phyloP scores from a whole-genome alignment of 1,284 basidiomycete genomes.

The Grifola frondosa region DNA sequence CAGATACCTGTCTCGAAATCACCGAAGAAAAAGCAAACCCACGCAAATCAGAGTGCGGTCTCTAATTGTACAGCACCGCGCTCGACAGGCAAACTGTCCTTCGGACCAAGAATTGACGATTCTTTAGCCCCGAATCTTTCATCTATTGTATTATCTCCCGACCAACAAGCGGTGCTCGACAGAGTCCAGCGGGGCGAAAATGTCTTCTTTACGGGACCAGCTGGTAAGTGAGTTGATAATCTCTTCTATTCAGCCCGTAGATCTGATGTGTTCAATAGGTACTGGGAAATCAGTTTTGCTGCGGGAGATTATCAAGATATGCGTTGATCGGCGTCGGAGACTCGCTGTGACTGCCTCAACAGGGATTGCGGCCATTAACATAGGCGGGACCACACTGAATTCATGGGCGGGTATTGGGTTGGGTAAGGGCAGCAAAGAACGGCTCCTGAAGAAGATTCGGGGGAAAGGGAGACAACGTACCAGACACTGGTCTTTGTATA shows the following conservation, averaged over 20 bases:
- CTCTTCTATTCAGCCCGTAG: neutral
- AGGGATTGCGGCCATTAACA: constrained; percentile 93
- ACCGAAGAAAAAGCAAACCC: neutral
- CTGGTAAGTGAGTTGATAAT: constrained; percentile 47
- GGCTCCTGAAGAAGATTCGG: constrained; percentile 68
- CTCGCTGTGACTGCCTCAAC: constrained; percentile 68
- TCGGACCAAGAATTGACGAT: neutral
- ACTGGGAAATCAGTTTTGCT: constrained; percentile 95
- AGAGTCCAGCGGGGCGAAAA: constrained; percentile 58
- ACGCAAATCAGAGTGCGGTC: neutral
- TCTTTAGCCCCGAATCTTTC: constrained; percentile 8
- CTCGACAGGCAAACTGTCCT: constrained; percentile 1
- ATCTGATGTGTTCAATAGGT: constrained; percentile 51
- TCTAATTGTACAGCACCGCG: constrained; percentile 1
- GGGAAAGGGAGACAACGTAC: constrained; percentile 25
- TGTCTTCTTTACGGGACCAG: constrained; percentile 83
- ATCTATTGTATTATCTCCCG: no score
- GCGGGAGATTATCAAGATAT: constrained; percentile 78
- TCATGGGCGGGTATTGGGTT: constrained; percentile 92
- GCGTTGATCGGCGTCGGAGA: constrained; percentile 11
- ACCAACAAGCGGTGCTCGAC: constrained; percentile 58
- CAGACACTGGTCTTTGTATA: constrained; percentile 24
- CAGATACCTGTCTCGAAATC: neutral
- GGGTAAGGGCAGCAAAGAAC: constrained; percentile 66
- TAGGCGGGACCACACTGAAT: constrained; percentile 91